A percentile compares a stretch with the other conserved stretches of the same genome.
These are phyloP conservation scores for Citropsis articulata DNA, from an alignment of 345 rosid genomes.

Conservation along the genomic window DNA sequence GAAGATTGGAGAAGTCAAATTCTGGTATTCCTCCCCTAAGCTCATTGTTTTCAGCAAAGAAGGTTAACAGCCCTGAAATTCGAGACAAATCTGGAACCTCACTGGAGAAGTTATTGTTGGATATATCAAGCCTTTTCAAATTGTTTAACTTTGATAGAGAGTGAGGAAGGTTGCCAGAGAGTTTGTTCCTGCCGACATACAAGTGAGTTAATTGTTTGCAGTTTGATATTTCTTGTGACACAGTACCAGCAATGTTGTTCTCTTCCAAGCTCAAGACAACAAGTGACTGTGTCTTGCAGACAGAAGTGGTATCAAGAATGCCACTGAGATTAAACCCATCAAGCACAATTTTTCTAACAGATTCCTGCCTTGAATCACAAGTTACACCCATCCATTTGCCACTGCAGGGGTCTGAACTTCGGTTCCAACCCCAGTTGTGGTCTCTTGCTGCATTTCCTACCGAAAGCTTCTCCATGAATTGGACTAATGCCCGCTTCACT, in stretches of 20 bases:
- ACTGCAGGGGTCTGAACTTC: conserved; percentile 50
- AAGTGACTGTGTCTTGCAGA: conserved; percentile 39
- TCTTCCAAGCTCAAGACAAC: conserved; percentile 39
- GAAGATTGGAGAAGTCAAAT: conserved; percentile 44
- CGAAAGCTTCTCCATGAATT: conserved; percentile 48
- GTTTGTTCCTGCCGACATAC: conserved; percentile 32
- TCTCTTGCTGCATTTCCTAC: conserved; percentile 21
- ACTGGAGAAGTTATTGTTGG: conserved; percentile 44
- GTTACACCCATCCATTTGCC: conserved; percentile 46
- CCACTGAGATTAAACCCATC: conserved; percentile 43
- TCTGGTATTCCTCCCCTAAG: conserved; percentile 40
- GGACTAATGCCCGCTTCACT: conserved; percentile 36
- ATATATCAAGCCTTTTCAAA: conserved; percentile 45
- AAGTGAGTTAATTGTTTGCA: conserved; percentile 49
- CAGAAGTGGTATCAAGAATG: conserved; percentile 30
- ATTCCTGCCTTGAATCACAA: conserved; percentile 21
- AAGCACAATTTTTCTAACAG: conserved; percentile 47
- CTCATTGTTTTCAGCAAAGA: conserved; percentile 46
- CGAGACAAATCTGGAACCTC: conserved; percentile 37
- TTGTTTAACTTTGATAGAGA: conserved; percentile 37
- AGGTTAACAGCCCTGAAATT: conserved; percentile 35
- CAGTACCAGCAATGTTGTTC: conserved; percentile 33
- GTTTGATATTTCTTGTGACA: conserved; percentile 39
- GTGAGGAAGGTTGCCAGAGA: conserved; percentile 46
- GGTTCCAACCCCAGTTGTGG: conserved; percentile 47